These are phyloP conservation scores for Cylindrodendrum hubeiense DNA, from an alignment of 2,329 filamentous ascomycete genomes.

Conservation along the genomic window DNA sequence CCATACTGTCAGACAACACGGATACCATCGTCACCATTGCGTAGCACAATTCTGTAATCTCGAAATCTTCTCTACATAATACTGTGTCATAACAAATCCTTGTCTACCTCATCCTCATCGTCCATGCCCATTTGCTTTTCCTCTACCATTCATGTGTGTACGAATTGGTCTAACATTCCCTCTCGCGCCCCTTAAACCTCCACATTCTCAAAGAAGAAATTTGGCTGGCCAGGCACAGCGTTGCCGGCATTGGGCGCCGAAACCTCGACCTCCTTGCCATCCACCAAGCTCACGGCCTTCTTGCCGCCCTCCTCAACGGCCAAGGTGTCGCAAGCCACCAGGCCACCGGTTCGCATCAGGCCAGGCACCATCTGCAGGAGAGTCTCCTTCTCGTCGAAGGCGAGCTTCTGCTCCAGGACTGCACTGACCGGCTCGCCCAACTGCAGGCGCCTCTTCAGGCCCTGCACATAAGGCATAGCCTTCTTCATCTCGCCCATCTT, in stretches of 20 bases:
- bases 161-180: constrained; percentile 26
- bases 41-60: constrained; percentile 8
- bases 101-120: constrained; percentile 12
- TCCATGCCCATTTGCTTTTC: not conserved
- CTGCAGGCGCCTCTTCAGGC: constrained; percentile 84
- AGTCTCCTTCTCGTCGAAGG: constrained; percentile 85
- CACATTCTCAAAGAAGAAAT: constrained; percentile 88
- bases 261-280: constrained; percentile 67
- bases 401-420: constrained; percentile 86
- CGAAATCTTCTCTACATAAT: constrained; percentile 17
- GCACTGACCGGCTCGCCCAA: constrained; percentile 73
- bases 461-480: constrained; percentile 96
- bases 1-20: not conserved
- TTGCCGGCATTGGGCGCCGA: constrained; percentile 72
- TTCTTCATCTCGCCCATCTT: constrained; percentile 95
- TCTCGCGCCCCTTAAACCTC: constrained; percentile 50
- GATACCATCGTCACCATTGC: not conserved
- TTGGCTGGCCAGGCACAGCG: constrained; percentile 85
- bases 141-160: constrained; percentile 17
- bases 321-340: constrained; percentile 79
- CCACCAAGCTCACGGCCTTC: constrained; percentile 68
- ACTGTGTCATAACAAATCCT: constrained; percentile 9
- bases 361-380: constrained; percentile 83
- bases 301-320: constrained; percentile 78
- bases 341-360: constrained; percentile 80